Percentiles rank a stretch among this genome's conserved stretches.
Evolutionary conservation across 2,329 filamentous ascomycete species (phyloP).

Genomic region (Achaetomium macrosporum): DNA sequence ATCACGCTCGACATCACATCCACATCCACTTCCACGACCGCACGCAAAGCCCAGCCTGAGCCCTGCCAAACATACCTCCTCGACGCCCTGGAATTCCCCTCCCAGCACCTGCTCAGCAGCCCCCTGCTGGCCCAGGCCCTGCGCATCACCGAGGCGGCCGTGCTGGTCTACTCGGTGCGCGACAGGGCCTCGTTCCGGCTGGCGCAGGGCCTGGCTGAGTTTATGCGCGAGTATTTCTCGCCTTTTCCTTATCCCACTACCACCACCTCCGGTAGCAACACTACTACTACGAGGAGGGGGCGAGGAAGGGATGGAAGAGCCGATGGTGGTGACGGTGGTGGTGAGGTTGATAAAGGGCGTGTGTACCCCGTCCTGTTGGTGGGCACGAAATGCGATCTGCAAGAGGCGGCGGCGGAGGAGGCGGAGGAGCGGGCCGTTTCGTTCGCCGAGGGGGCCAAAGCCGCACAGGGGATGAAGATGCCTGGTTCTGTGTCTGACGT

Average conservation of each 20-base stretch:
- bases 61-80: conserved; percentile 32
- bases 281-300: too few relatives aligned
- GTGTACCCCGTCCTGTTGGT: conserved; percentile 32
- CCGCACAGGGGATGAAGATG: conserved; percentile 13
- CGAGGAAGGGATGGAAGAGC: not conserved
- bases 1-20: conserved; percentile 27
- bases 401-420: conserved; percentile 11
- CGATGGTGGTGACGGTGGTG: not conserved
- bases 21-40: conserved; percentile 3
- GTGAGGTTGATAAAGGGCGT: conserved; percentile 6
- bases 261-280: too few relatives aligned
- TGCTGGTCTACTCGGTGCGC: conserved; percentile 33
- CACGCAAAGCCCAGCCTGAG: too few relatives aligned
- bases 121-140: conserved; percentile 34
- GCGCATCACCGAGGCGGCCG: conserved; percentile 36
- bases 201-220: conserved; percentile 25
- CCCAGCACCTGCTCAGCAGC: conserved; percentile 29
- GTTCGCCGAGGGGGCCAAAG: conserved; percentile 29
- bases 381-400: conserved; percentile 32
- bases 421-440: conserved; percentile 25
- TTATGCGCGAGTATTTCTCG: conserved; percentile 21
- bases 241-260: not conserved
- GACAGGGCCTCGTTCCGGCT: conserved; percentile 27
- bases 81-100: conserved; percentile 34
- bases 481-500: not conserved